These are phyloP conservation scores for Guyanaporus albipodus DNA, from an alignment of 768 basidiomycete species.

Conservation along the genomic window DNA sequence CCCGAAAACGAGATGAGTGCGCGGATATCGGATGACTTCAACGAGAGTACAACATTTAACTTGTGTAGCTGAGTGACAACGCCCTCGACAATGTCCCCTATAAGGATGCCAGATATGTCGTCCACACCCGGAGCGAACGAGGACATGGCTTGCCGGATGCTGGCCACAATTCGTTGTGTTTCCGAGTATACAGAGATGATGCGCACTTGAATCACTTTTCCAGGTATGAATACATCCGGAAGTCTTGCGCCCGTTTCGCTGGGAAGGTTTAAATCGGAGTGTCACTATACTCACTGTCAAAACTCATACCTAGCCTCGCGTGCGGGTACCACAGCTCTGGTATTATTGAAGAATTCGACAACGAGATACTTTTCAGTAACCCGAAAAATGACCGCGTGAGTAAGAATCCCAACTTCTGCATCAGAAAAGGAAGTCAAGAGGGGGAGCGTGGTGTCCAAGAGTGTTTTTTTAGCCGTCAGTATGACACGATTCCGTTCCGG, in stretches of 20 bases:
- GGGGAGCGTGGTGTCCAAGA: conserved; percentile 77
- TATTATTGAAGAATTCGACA: conserved; percentile 87
- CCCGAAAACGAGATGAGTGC: conserved; percentile 87
- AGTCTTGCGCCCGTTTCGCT: conserved; percentile 69
- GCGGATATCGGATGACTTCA: conserved; percentile 64
- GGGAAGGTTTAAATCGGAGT: background rate
- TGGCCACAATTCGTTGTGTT: conserved; percentile 68
- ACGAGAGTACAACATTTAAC: conserved; percentile 71
- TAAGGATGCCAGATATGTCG: conserved; percentile 71
- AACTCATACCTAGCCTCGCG: conserved; percentile 72
- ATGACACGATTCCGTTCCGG: conserved; percentile 74
- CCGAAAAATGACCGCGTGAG: conserved; percentile 82
- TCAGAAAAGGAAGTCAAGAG: conserved; percentile 64
- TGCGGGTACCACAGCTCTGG: conserved; percentile 76
- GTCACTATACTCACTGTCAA: background rate
- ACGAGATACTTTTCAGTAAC: conserved; percentile 75
- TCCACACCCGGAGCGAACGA: conserved; percentile 44
- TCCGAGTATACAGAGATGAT: conserved; percentile 62
- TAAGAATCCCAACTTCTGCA: conserved; percentile 62
- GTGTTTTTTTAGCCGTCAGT: conserved; percentile 87
- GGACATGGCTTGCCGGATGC: conserved; percentile 74
- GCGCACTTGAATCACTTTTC: conserved; percentile 82
- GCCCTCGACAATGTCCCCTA: conserved; percentile 72
- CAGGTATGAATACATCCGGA: conserved; percentile 63
- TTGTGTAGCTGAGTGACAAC: conserved; percentile 78